phyloP scores from a whole-genome alignment of 2,329 filamentous ascomycete genomes.

The Fusarium sp. region DNA sequence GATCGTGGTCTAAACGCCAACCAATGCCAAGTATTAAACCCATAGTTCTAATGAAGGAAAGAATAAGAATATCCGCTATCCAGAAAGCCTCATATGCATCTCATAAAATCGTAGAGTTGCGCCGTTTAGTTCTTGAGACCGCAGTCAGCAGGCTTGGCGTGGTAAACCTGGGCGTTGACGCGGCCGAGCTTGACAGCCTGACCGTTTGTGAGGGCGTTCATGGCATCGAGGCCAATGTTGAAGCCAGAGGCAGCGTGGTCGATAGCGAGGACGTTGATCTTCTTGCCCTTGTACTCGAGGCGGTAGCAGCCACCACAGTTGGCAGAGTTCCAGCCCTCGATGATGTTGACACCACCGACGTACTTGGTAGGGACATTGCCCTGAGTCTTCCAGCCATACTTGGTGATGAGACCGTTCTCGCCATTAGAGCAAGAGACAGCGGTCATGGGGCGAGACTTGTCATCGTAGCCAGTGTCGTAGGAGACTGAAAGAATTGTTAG shows the following conservation, averaged over 20 bases:
- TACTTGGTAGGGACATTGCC: constrained; percentile 60
- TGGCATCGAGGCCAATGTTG: constrained; percentile 65
- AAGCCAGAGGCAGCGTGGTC: constrained; percentile 61
- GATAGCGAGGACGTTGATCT: constrained; percentile 64
- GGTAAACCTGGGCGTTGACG: constrained; percentile 58
- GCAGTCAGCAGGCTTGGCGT: constrained; percentile 57
- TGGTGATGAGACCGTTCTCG: constrained; percentile 70
- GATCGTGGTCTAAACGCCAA: constrained; percentile 38
- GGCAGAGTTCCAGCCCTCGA: constrained; percentile 65
- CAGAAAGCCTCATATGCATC: constrained; percentile 14
- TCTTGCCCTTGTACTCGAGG: constrained; percentile 60
- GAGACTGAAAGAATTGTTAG: constrained; percentile 59
- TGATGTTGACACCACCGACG: constrained; percentile 62
- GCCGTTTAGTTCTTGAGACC: constrained; percentile 44
- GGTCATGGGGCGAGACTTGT: constrained; percentile 62
- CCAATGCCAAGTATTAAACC: constrained; percentile 39
- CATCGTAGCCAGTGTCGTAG: constrained; percentile 78
- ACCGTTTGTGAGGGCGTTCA: constrained; percentile 64
- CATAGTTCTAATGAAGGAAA: constrained; percentile 37
- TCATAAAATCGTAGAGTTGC: constrained; percentile 22
- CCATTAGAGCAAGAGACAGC: constrained; percentile 74
- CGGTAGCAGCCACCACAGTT: constrained; percentile 69
- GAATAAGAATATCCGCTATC: constrained; percentile 21
- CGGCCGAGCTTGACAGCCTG: constrained; percentile 60
- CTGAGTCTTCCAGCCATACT: constrained; percentile 67